Percentiles rank a stretch among this genome's conserved stretches.
Evolutionary conservation across 192 early-diverging fungal species (phyloP).

Genomic region (Entophlyctis helioformis): DNA sequence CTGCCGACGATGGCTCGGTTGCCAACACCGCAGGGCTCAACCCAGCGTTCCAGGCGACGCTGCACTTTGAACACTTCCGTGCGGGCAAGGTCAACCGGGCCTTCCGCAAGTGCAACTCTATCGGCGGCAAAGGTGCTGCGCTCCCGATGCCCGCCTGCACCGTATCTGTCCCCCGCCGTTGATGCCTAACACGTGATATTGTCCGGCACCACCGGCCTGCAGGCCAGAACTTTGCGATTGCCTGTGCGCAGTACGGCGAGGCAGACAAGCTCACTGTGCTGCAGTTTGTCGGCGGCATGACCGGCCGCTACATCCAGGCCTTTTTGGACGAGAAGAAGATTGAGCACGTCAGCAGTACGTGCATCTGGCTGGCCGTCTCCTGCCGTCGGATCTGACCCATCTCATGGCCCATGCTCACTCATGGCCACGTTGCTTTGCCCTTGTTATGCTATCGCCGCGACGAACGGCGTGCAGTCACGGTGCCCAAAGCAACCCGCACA

Average conservation of each 20-base stretch:
- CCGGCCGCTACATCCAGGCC: conserved; percentile 4
- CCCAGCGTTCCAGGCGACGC: conserved; percentile 11
- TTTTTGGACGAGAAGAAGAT: conserved; percentile 4
- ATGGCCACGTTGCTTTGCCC: no score
- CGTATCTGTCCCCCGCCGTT: no score
- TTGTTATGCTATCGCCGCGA: no score
- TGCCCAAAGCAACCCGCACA: conserved; percentile 8
- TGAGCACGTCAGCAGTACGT: conserved; percentile 6
- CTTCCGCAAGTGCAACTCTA: conserved; percentile 9
- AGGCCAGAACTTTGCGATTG: conserved; percentile 17
- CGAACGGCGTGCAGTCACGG: no score
- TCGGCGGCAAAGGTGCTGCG: conserved; percentile 16
- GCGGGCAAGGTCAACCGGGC: conserved; percentile 9
- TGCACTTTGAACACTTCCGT: conserved; percentile 9
- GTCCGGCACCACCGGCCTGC: no score
- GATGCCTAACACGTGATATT: no score
- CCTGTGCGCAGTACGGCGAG: conserved; percentile 9
- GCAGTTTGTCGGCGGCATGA: conserved; percentile 6
- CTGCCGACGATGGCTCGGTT: no score
- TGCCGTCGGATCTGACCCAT: no score
- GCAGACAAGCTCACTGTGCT: conserved; percentile 6
- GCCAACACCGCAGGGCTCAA: conserved; percentile 15
- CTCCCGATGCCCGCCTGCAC: no score
- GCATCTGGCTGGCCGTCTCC: no score
- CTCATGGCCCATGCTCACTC: no score